A percentile compares a stretch with the other conserved stretches of the same genome.
phyloP scores from a whole-genome alignment of 1,139 yeast species.

The Nakaseomyces kungkrabaensis region DNA sequence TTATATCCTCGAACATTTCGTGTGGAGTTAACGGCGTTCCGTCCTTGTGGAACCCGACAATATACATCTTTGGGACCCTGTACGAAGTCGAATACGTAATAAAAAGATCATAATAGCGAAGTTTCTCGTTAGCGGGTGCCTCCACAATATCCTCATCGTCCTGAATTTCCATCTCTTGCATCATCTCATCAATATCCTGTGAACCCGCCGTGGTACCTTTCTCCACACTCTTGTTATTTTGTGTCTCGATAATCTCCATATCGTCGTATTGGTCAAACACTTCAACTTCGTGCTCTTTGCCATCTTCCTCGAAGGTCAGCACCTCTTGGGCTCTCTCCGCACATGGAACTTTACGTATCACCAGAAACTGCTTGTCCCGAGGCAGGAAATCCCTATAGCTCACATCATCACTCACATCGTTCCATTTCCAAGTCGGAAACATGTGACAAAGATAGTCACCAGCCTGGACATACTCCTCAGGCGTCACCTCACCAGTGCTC shows the following conservation, averaged over 20 bases:
- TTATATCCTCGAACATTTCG: conserved; percentile 90
- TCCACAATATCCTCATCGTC: conserved; percentile 37
- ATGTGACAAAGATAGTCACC: conserved; percentile 87
- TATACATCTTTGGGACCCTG: conserved; percentile 88
- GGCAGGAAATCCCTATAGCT: conserved; percentile 61
- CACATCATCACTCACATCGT: conserved; percentile 36
- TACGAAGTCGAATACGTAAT: conserved; percentile 91
- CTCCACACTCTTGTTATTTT: conserved; percentile 7
- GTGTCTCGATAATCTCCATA: conserved; percentile 6
- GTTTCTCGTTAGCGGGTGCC: conserved; percentile 27
- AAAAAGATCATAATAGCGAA: conserved; percentile 72
- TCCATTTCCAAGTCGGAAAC: conserved; percentile 98
- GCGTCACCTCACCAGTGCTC: conserved; percentile 83
- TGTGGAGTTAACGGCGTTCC: conserved; percentile 82
- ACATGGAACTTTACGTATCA: conserved; percentile 85
- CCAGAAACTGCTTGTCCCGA: conserved; percentile 70
- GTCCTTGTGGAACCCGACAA: conserved; percentile 75
- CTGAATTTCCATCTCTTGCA: conserved; percentile 33
- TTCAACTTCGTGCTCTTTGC: conserved; percentile 31
- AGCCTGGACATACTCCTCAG: conserved; percentile 83
- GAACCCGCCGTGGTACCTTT: neutral
- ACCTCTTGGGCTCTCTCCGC: conserved; percentile 60
- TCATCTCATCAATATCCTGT: conserved; percentile 36
- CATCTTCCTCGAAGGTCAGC: conserved; percentile 32
- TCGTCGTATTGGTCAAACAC: conserved; percentile 24